Evolutionary conservation across 768 basidiomycete species (phyloP), one percentile per base, ranked within the genome.

Genomic region (Kwoniella sp.): DNA sequence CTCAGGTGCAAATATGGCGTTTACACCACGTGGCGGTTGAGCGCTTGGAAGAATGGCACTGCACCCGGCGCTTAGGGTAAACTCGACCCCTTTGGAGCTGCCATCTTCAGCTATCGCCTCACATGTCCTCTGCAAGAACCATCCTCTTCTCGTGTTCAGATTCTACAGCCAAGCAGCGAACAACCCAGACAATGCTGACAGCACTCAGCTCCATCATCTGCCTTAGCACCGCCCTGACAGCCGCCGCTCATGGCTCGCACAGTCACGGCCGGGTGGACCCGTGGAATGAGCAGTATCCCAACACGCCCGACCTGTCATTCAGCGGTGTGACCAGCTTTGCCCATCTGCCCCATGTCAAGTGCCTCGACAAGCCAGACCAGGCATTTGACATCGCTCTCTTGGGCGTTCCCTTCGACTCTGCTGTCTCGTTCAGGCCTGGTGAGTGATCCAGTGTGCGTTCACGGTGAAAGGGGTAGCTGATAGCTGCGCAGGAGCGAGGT

Each of bases 291-390:
- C 25, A 57, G 23, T 63, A 53, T 38, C 55, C 50, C 36, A 40
- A 53, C 25, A 53, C 55, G 0, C 77, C 79, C 17, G 88, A 91
- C 73, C 82, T 84, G 34, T 73, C 79, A 4, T 92, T 88, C 77
- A 82, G 85, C 5, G 89, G 90, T 0, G 85, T 88, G 26, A 78
- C 86, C 14, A 79, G 87, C 0, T 93, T 92, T 76, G 86, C 88
- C 17, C 89, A 89, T 64, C 76, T 88, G 12, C 84, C 87, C 1
- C 89, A 88, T 68, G 61, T 77, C 7, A 80, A 80, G 31, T 89
- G 88, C 67, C 77, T 89, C 32, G 83, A 86, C 56, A 78, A 84
- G 57, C 77, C 78, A n/a, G 59, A 52, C 4, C 26, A 20, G 20
- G 60, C 62, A 3, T 86, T 86, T 62, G 87, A 91, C 71, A 82